A percentile compares a stretch with the other conserved stretches of the same genome.
Evolutionary conservation across 2,329 filamentous ascomycete species (phyloP).

Genomic region (Alternaria viburni): DNA sequence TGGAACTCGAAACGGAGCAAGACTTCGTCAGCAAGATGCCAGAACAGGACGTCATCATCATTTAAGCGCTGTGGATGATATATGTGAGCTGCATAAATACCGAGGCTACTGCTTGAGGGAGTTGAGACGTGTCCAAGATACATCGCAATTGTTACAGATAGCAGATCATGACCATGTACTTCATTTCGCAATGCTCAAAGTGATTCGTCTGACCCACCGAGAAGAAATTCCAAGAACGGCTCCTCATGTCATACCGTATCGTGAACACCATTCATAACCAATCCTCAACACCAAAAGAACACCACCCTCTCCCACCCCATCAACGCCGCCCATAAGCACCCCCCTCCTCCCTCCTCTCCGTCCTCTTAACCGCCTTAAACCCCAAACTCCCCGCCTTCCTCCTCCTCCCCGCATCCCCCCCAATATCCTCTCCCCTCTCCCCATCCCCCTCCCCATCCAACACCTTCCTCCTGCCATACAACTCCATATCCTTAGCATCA

Average conservation of each 20-base stretch:
- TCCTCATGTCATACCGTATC: neutral
- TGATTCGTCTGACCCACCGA: rapidly evolving
- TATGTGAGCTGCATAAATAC: too few relatives aligned
- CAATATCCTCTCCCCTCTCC: slow-evolving; percentile 17
- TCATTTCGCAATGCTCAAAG: neutral
- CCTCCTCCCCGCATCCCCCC: slow-evolving; percentile 8
- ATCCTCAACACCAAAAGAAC: too few relatives aligned
- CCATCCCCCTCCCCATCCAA: slow-evolving; percentile 23
- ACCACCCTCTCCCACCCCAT: neutral
- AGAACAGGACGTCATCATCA: neutral
- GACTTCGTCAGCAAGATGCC: neutral
- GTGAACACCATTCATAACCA: neutral
- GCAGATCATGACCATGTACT: neutral
- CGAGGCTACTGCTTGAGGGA: too few relatives aligned
- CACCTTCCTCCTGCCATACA: slow-evolving; percentile 45
- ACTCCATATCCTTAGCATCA: slow-evolving; percentile 36
- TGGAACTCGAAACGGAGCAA: neutral
- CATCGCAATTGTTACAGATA: too few relatives aligned
- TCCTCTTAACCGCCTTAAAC: slow-evolving; percentile 23
- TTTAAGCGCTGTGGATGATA: too few relatives aligned
- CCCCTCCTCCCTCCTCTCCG: slow-evolving; percentile 40
- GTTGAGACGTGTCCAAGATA: too few relatives aligned
- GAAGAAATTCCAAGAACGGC: neutral
- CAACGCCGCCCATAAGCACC: slow-evolving; percentile 47
- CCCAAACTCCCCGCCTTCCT: slow-evolving; percentile 41